Evolutionary conservation across 345 rosid species (phyloP).

Genomic region (Brassica rapa): DNA sequence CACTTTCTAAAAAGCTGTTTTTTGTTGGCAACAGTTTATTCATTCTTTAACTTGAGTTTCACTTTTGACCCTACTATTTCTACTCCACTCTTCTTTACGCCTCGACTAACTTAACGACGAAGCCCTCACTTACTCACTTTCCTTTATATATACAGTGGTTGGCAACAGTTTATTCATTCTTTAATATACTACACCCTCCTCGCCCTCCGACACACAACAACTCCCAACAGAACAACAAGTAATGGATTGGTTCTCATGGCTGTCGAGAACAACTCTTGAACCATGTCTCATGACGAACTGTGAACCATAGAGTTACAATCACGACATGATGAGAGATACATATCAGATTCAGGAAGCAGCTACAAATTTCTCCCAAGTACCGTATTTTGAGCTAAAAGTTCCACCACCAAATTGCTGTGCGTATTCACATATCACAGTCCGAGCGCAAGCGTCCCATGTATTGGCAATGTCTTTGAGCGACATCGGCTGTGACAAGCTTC

Average conservation of each 20-base stretch:
- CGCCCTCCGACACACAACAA: too few species aligned
- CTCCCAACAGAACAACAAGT: too few species aligned
- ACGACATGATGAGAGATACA: constrained; percentile 17
- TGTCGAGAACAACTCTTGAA: constrained; percentile 72
- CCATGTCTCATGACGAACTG: constrained; percentile 51
- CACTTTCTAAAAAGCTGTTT: background rate
- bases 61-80: too few species aligned
- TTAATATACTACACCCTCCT: too few species aligned
- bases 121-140: too few species aligned
- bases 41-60: too few species aligned
- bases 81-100: too few species aligned
- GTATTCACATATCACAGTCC: constrained; percentile 63
- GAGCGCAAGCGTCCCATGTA: constrained; percentile 78
- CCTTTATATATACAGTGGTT: too few species aligned
- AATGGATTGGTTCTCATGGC: constrained; percentile 32
- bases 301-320: background rate
- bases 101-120: too few species aligned
- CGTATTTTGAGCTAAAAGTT: constrained; percentile 74
- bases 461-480: constrained; percentile 68
- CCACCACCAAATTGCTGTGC: constrained; percentile 76
- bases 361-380: constrained; percentile 71
- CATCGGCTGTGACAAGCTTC: constrained; percentile 74
- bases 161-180: too few species aligned
- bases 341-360: constrained; percentile 36
- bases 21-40: too few species aligned